These are phyloP conservation scores for Candida koratica DNA, from an alignment of 805 yeast species.

Conservation along the genomic window DNA sequence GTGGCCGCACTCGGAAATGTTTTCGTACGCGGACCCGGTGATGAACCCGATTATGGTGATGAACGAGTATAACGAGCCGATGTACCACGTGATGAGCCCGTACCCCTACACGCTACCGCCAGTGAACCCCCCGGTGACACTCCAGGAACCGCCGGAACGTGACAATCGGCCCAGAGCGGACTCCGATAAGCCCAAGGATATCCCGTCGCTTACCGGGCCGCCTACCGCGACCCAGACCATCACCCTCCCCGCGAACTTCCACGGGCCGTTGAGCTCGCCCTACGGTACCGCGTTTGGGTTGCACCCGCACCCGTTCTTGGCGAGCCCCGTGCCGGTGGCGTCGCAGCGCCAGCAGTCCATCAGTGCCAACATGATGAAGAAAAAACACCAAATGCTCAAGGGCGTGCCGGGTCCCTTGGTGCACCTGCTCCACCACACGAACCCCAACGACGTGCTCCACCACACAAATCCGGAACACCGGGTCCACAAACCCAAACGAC, in stretches of 20 bases:
- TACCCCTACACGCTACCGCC: conserved; percentile 2
- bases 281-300: conserved; percentile 5
- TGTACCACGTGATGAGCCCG: conserved; percentile 18
- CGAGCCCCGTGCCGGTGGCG: conserved; percentile 9
- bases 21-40: conserved; percentile 12
- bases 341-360: conserved; percentile 31
- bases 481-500: conserved; percentile 11
- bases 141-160: not conserved
- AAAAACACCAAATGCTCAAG: conserved; percentile 24
- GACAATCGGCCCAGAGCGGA: not conserved
- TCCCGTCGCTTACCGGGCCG: conserved; percentile 11
- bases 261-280: conserved; percentile 7
- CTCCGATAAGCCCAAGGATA: conserved; percentile 1
- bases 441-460: too few species aligned
- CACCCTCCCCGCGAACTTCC: conserved; percentile 8
- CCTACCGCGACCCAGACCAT: conserved; percentile 10
- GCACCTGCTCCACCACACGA: too few species aligned
- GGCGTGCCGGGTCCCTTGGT: too few species aligned
- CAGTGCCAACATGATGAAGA: conserved; percentile 32
- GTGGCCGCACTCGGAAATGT: conserved; percentile 16
- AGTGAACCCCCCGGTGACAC: not conserved
- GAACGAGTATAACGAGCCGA: conserved; percentile 16
- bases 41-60: conserved; percentile 18
- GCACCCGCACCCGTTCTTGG: conserved; percentile 9
- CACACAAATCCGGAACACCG: conserved; percentile 11